Conservation (phyloP, 805 yeast genomes). For the Ogataea trehaloabstinens region DNA sequence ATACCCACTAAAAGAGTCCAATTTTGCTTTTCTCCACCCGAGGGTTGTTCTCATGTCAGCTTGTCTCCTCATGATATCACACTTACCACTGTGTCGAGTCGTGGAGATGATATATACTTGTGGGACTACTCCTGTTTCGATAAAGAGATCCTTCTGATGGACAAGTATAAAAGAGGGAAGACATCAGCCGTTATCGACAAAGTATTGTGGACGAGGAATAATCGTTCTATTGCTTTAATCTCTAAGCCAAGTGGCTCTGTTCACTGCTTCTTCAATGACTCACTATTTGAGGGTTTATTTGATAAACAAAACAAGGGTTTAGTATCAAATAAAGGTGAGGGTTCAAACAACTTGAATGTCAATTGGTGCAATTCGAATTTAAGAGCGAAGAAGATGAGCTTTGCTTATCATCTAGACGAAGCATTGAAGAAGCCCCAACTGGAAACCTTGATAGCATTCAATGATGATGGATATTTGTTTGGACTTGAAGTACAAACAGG, state of each 20-base stretch:
- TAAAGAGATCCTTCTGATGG: conserved; percentile 49
- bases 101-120: conserved; percentile 62
- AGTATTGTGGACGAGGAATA: conserved; percentile 51
- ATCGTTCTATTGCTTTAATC: conserved; percentile 46
- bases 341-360: neutral
- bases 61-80: conserved; percentile 61
- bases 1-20: conserved; percentile 38
- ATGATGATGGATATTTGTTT: conserved; percentile 23
- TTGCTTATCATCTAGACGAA: conserved; percentile 1
- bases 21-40: conserved; percentile 53
- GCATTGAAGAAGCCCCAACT: conserved; percentile 2
- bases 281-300: conserved; percentile 13
- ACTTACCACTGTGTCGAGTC: conserved; percentile 48
- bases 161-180: conserved; percentile 60
- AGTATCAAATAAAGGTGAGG: neutral
- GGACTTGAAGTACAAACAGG: conserved; percentile 19
- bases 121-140: conserved; percentile 62
- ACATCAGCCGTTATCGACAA: conserved; percentile 53
- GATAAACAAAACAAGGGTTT: neutral
- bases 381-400: conserved; percentile 20
- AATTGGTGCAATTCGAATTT: conserved; percentile 45
- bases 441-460: conserved; percentile 23
- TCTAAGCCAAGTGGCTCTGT: conserved; percentile 56
- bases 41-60: conserved; percentile 59
- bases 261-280: conserved; percentile 57